Conservation (phyloP, 306 rosid species). For the Quercus gilva region DNA sequence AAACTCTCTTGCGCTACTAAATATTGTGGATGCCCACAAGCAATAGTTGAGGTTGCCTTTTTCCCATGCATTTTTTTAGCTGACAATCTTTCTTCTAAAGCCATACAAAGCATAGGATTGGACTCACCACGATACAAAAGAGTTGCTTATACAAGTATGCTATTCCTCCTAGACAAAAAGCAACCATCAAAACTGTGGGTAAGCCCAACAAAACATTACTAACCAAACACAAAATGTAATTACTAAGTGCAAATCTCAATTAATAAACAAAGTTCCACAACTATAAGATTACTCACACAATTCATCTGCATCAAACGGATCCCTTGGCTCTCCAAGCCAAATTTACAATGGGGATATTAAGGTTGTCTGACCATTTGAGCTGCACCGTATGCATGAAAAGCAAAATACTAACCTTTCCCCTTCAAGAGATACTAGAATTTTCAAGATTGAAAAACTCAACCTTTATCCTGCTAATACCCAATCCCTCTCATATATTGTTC, state of each 20-base stretch:
- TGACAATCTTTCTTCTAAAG: too few relatives aligned
- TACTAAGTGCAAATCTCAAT: not conserved
- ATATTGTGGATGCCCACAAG: too few relatives aligned
- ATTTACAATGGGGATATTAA: not conserved
- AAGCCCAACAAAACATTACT: not conserved
- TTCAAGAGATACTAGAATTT: not conserved
- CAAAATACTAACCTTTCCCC: not conserved
- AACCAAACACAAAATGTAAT: not conserved
- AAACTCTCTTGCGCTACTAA: too few relatives aligned
- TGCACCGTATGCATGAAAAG: not conserved
- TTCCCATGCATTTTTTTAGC: too few relatives aligned
- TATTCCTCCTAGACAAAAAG: not conserved
- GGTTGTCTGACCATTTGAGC: not conserved
- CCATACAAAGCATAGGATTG: too few relatives aligned
- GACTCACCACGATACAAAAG: too few relatives aligned
- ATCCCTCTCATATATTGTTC: too few relatives aligned
- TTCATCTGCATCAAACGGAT: not conserved
- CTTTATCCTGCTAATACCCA: not conserved
- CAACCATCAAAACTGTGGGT: not conserved
- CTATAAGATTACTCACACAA: not conserved
- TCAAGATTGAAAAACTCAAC: not conserved
- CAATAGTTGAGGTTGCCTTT: too few relatives aligned
- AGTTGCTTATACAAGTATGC: not conserved
- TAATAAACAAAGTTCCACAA: not conserved
- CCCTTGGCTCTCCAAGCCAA: not conserved